Percentiles rank a stretch among this genome's conserved stretches.
These are phyloP conservation scores for Malus hybrid DNA, from an alignment of 331 rosid genomes.

Conservation along the genomic window DNA sequence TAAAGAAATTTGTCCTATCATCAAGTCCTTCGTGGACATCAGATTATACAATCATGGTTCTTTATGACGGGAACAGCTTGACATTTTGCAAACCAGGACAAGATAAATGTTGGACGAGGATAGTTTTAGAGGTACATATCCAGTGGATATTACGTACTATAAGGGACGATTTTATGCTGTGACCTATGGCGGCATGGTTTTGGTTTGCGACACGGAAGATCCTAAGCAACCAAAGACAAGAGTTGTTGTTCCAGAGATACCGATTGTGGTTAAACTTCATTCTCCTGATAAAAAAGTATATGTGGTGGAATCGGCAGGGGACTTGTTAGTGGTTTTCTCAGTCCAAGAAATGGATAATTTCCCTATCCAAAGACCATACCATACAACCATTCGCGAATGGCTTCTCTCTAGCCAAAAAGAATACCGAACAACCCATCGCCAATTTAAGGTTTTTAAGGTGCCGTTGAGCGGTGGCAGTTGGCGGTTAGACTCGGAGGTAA, in stretches of 20 bases:
- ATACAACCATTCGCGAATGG: too few relatives aligned
- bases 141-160: not conserved
- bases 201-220: not conserved
- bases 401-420: too few relatives aligned
- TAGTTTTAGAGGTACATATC: too few relatives aligned
- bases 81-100: not conserved
- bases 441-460: not conserved
- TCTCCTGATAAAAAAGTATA: not conserved
- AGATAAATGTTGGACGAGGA: not conserved
- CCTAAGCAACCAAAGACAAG: not conserved
- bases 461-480: not conserved
- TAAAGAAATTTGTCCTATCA: too few relatives aligned
- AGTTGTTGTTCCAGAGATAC: not conserved
- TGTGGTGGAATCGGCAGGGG: not conserved
- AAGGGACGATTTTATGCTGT: not conserved
- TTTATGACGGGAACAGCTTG: not conserved
- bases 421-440: not conserved
- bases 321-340: not conserved
- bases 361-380: too few relatives aligned
- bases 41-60: too few relatives aligned
- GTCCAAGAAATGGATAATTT: too few relatives aligned
- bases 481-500: not conserved
- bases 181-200: not conserved
- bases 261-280: too few relatives aligned
- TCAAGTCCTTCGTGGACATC: too few relatives aligned